These are phyloP conservation scores for Nepenthes mirabilis DNA, from an alignment of 148 eudicot genomes.

Conservation along the genomic window DNA sequence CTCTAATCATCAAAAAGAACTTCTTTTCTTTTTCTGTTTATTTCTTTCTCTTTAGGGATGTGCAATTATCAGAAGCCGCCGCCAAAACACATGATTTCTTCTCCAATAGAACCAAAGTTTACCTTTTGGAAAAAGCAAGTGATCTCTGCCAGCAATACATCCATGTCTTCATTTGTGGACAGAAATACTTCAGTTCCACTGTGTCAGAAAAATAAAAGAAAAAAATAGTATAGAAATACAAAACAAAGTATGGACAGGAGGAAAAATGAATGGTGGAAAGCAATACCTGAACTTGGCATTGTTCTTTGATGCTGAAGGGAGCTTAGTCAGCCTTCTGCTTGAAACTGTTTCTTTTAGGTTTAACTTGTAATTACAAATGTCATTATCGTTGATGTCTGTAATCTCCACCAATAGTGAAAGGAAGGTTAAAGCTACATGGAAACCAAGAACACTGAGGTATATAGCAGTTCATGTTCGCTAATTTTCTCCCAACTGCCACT, in stretches of 20 bases:
- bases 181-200: slow-evolving; percentile 87
- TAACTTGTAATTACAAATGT: slow-evolving; percentile 43
- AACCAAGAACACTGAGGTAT: too few species aligned
- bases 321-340: slow-evolving; percentile 34
- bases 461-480: too few species aligned
- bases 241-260: not conserved
- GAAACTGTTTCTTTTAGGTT: slow-evolving; percentile 43
- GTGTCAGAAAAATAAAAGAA: slow-evolving; percentile 10
- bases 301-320: slow-evolving; percentile 50
- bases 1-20: too few species aligned
- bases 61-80: not conserved
- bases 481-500: too few species aligned
- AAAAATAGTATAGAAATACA: not conserved
- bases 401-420: slow-evolving; percentile 1
- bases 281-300: slow-evolving; percentile 61
- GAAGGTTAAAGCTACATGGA: slow-evolving; percentile 3
- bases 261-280: not conserved
- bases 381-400: slow-evolving; percentile 45
- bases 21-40: too few species aligned
- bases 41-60: not conserved
- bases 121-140: slow-evolving; percentile 51
- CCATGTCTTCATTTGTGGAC: slow-evolving; percentile 26
- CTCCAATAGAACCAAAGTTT: not conserved
- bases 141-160: slow-evolving; percentile 26
- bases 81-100: not conserved